These are phyloP conservation scores for Pseudonectria foliicola DNA, from an alignment of 2,329 filamentous ascomycete species.

Conservation along the genomic window DNA sequence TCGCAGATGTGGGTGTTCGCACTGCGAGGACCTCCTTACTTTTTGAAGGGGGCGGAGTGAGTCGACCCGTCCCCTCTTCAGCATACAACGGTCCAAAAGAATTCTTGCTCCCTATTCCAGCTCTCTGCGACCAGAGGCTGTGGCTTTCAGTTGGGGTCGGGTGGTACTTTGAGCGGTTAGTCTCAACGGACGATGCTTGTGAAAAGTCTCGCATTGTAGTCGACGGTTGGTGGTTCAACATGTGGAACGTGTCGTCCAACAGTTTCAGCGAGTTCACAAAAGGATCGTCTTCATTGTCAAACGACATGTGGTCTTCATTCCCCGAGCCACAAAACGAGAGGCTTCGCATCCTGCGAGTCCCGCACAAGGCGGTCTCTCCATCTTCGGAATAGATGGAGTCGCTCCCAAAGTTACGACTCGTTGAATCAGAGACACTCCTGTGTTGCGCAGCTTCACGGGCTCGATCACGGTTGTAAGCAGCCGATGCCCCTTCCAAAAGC, in stretches of 20 bases:
- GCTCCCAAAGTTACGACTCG: no score
- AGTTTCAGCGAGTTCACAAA: neutral
- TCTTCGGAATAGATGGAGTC: neutral
- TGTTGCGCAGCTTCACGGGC: no score
- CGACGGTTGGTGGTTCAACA: conserved; percentile 1
- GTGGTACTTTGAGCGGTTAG: conserved; percentile 1
- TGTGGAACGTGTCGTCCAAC: neutral
- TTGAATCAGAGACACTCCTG: no score
- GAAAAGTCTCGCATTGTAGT: conserved; percentile 8
- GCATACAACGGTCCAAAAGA: conserved; percentile 1
- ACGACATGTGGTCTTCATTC: neutral
- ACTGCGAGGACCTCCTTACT: conserved; percentile 1
- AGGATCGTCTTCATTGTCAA: neutral
- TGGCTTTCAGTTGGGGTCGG: conserved; percentile 3
- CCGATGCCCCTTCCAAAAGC: no score
- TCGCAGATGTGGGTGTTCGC: conserved; percentile 16
- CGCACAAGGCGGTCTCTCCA: conserved; percentile 6
- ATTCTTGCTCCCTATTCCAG: conserved; percentile 3
- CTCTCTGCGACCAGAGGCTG: conserved; percentile 7
- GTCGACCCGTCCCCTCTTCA: neutral
- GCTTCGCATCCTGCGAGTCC: conserved; percentile 5
- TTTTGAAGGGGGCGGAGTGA: conserved; percentile 8
- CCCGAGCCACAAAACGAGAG: conserved; percentile 1
- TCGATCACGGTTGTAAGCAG: no score
- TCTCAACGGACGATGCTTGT: conserved; percentile 3